Percentiles rank a stretch among this genome's conserved stretches.
phyloP scores from a whole-genome alignment of 768 basidiomycete genomes.

The Gelatoporia subvermispora region DNA sequence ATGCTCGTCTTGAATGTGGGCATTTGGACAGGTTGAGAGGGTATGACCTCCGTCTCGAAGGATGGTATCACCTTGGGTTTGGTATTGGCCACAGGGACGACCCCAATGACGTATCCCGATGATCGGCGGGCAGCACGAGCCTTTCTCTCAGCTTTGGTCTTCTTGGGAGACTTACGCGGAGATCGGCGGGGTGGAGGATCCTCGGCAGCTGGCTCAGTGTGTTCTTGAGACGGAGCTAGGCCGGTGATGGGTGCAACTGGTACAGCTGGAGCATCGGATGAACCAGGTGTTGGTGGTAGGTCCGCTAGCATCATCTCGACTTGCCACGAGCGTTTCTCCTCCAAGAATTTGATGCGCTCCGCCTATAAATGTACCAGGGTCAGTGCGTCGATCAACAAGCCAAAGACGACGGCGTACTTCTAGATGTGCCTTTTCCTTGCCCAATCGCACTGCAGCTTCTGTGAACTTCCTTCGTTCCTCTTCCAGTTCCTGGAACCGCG shows the following conservation, averaged over 20 bases:
- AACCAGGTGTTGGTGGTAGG: slow-evolving; percentile 39
- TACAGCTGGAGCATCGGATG: slow-evolving; percentile 15
- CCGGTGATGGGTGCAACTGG: slow-evolving; percentile 20
- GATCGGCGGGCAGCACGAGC: slow-evolving; percentile 43
- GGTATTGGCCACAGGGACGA: slow-evolving; percentile 26
- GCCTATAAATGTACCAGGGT: slow-evolving; percentile 34
- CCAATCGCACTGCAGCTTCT: slow-evolving; percentile 57
- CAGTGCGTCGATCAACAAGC: not conserved
- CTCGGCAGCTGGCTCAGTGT: slow-evolving; percentile 6
- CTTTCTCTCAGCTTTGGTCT: slow-evolving; percentile 33
- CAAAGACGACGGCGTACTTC: slow-evolving; percentile 43
- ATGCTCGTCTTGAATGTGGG: slow-evolving; percentile 29
- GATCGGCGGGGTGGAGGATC: slow-evolving; percentile 32
- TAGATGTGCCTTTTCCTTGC: slow-evolving; percentile 57
- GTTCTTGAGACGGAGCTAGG: slow-evolving; percentile 4
- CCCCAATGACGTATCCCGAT: slow-evolving; percentile 30
- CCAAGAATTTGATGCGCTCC: slow-evolving; percentile 53
- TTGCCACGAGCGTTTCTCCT: slow-evolving; percentile 75
- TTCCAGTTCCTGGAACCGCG: slow-evolving; percentile 53
- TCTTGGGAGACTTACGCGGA: slow-evolving; percentile 42
- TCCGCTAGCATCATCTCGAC: slow-evolving; percentile 58
- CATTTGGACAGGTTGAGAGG: slow-evolving; percentile 20
- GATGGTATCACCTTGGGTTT: slow-evolving; percentile 43
- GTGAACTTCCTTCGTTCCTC: slow-evolving; percentile 61
- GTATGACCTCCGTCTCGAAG: slow-evolving; percentile 51